Base-by-base conservation (phyloP, 192 early-diverging fungal species). In the Rhizophagus clarus region DNA sequence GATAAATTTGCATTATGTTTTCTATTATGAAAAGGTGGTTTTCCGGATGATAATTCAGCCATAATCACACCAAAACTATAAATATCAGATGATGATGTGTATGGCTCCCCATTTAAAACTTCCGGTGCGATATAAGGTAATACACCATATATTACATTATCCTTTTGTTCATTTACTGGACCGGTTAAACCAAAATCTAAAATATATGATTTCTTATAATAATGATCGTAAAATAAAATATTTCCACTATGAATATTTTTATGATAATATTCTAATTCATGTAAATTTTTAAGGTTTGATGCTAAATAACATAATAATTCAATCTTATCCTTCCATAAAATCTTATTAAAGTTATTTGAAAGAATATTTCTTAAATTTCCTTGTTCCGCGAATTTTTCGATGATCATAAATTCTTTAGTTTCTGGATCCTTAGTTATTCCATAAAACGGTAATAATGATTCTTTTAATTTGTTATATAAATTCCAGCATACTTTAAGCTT, bases 41-140 rank as follows among this genome's bases (percentile, higher is more conserved):
- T 32, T 56, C 84, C 84, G 15, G 81, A 81, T 31, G 84, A 81
- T 24, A 85, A 61, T 24, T 82, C 84, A 77, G 79, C 80, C 81
- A 85, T 85, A 63, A 85, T 82, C 47, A 82, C 79, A 22, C 84
- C 84, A 24, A 85, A 72, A 76, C 80, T 81, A 77, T 85, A 85
- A 3, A 85, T 75, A 15, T 85, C 84, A 4, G 84, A 85, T 72
- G 79, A 79, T 17, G 67, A 67, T 22, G 82, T 80, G 61, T 82
- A 83, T 4, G 75, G 79, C 4, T 75, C 22, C 29, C 82, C 80
- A 32, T 68, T 69, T 31, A 85, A 76, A 10, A 81, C 72, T 62
- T 85, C 84, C 1, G 84, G 81, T 1, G 84, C 82, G 26, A 85
- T 83, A 31, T 85, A 85, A 15, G 84, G 84, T 2, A 85, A 80